Percentiles rank a stretch among this genome's conserved stretches.
Conservation (phyloP, 345 rosid species). For the Pugionium cornutum region DNA sequence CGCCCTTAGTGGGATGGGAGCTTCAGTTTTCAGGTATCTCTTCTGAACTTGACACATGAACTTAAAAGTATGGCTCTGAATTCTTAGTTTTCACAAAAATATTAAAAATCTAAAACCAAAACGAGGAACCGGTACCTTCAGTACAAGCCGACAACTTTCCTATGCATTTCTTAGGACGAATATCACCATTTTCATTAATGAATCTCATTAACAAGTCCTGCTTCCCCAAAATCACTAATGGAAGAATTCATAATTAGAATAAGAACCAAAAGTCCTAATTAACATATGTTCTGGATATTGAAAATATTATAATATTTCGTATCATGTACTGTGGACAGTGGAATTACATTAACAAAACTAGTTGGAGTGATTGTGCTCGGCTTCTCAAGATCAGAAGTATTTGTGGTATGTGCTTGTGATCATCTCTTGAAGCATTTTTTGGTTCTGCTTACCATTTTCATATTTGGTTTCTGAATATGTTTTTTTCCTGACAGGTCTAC, state of each 20-base stretch:
- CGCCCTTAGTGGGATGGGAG: conserved; percentile 90
- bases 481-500: conserved; percentile 59
- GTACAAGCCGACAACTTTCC: too few relatives aligned
- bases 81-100: not conserved
- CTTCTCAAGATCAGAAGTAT: conserved; percentile 93
- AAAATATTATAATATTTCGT: not conserved
- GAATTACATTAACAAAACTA: conserved; percentile 91
- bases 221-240: not conserved
- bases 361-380: conserved; percentile 94
- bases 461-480: not conserved
- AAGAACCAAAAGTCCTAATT: not conserved
- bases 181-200: too few relatives aligned
- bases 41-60: conserved; percentile 6
- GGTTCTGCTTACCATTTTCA: not conserved
- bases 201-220: not conserved
- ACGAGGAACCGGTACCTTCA: not conserved
- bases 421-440: conserved; percentile 2
- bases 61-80: not conserved
- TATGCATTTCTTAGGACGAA: too few relatives aligned
- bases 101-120: not conserved
- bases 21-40: conserved; percentile 91
- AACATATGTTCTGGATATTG: not conserved
- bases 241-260: not conserved
- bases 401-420: conserved; percentile 61
- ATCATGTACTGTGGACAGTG: conserved; percentile 48